These are phyloP conservation scores for Aspergillus texensis DNA, from an alignment of 2,329 filamentous ascomycete species.

Conservation along the genomic window DNA sequence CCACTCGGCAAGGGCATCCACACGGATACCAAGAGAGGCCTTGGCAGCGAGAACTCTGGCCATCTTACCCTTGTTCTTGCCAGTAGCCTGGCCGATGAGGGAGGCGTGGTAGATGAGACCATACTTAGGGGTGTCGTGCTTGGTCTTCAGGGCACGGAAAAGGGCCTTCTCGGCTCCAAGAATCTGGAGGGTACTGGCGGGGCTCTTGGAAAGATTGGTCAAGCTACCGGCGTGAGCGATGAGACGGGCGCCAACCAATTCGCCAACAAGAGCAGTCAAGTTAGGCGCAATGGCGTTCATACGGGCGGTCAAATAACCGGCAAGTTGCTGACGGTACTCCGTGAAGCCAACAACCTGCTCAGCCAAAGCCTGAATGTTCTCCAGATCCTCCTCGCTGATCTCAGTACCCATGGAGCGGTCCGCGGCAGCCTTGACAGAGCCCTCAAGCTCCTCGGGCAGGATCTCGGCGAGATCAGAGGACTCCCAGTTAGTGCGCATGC, in stretches of 20 bases:
- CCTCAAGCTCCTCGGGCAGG: conserved; percentile 92
- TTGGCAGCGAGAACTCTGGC: conserved; percentile 95
- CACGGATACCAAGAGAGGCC: conserved; percentile 86
- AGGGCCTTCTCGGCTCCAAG: conserved; percentile 98
- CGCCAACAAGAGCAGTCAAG: conserved; percentile 87
- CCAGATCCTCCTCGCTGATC: conserved; percentile 87
- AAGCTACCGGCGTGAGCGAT: conserved; percentile 94
- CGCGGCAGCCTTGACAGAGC: conserved; percentile 86
- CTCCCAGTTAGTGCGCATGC: conserved; percentile 80
- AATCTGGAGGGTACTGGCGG: conserved; percentile 95
- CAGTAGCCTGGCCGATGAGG: conserved; percentile 92
- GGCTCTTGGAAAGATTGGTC: conserved; percentile 91
- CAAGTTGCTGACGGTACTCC: conserved; percentile 85
- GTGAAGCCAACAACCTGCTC: conserved; percentile 92
- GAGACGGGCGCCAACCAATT: conserved; percentile 89
- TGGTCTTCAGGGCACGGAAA: conserved; percentile 97
- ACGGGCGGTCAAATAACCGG: conserved; percentile 83
- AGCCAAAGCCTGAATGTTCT: conserved; percentile 88
- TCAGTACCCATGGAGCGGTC: conserved; percentile 99
- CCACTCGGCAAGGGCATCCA: conserved; percentile 85
- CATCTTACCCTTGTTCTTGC: conserved; percentile 99
- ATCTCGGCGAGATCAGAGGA: conserved; percentile 82
- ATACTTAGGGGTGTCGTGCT: conserved; percentile 98
- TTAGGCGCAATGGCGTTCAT: conserved; percentile 98
- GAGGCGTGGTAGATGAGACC: conserved; percentile 92